Base-by-base conservation (phyloP, 768 basidiomycete genomes). In the Tricholoma matsutake region DNA sequence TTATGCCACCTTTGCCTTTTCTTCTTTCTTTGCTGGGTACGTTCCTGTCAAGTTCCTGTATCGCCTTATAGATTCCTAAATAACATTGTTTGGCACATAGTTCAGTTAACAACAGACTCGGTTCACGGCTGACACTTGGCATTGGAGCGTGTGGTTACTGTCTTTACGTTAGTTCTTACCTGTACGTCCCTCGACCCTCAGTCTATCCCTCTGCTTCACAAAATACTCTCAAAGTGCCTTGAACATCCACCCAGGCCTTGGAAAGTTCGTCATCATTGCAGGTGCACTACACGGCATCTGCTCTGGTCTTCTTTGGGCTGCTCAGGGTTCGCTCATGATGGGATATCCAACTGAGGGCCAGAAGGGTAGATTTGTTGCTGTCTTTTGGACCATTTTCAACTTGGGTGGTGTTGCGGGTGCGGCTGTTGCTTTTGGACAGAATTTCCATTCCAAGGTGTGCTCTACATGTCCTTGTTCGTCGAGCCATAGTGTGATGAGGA, bases 301-400 rank as follows among this genome's bases (percentile, higher is more conserved):
- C 66, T 91, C 81, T 1, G 81, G 80, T 54, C 68, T 94, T 47
- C 75, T 93, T 8, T 93, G 91, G 92, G 87, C 90, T 1, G 89
- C 91, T 0, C 91, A 93, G 67, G 92, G 91, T n/a, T 86, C 85
- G 16, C 76, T 94, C 61, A 92, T 93, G 86, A 74, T 94, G 72
- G 84, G 89, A 5, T 94, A 94, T 71, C 89, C 91, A 0, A 91
- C 89, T 0, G 91, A 93, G 69, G 68, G 72, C 51, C 84, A 93
- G 70, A 94, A 94, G 72, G 91, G 91, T 13, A 76, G 73, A 34
- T 92, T 81, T 72, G 91, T 94, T 58, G 86, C 81, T 43, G 83
- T 91, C 52, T 94, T 93, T 75, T 93, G 92, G 92, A 75, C 82
- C 51, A 89, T 93, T 61, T 94, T 94, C 78, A 92, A 93, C 66